Evolutionary conservation across 2,329 filamentous ascomycete genomes (phyloP).

Genomic region (Coniochaeta sp.): DNA sequence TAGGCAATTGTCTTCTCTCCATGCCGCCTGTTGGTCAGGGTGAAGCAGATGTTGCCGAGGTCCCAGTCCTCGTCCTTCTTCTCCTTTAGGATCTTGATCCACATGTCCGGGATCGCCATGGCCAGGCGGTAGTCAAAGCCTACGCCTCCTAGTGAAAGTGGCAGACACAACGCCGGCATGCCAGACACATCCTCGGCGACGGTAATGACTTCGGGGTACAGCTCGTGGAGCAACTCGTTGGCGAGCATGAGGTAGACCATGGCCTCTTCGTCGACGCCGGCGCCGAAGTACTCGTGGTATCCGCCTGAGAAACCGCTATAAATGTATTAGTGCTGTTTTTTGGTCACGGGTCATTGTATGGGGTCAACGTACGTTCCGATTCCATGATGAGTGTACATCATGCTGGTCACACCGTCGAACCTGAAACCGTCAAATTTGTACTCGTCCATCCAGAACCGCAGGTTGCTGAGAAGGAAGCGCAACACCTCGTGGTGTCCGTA

Average conservation of each 20-base stretch:
- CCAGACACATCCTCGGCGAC: constrained; percentile 96
- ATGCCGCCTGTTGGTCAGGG: constrained; percentile 84
- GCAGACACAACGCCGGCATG: constrained; percentile 93
- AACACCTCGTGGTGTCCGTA: constrained; percentile 92
- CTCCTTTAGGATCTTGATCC: constrained; percentile 98
- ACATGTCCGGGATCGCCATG: constrained; percentile 98
- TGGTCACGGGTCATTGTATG: background rate
- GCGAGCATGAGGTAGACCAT: constrained; percentile 93
- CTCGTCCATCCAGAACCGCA: constrained; percentile 99
- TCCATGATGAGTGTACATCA: constrained; percentile 93
- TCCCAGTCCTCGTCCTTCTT: constrained; percentile 89
- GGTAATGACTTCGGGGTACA: constrained; percentile 84
- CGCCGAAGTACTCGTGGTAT: constrained; percentile 96
- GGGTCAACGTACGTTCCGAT: constrained; percentile 76
- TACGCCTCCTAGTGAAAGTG: constrained; percentile 78
- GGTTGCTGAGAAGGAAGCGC: constrained; percentile 90
- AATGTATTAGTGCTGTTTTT: constrained; percentile 17
- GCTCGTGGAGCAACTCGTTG: constrained; percentile 88
- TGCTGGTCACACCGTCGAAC: constrained; percentile 97
- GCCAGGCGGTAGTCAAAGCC: constrained; percentile 96
- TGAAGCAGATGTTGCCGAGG: constrained; percentile 76
- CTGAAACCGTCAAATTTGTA: constrained; percentile 95
- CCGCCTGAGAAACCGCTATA: constrained; percentile 86
- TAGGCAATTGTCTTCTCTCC: constrained; percentile 99
- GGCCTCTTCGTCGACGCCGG: constrained; percentile 83